Conservation (phyloP, 305 asterid species). For the Ilex paraguariensis region DNA sequence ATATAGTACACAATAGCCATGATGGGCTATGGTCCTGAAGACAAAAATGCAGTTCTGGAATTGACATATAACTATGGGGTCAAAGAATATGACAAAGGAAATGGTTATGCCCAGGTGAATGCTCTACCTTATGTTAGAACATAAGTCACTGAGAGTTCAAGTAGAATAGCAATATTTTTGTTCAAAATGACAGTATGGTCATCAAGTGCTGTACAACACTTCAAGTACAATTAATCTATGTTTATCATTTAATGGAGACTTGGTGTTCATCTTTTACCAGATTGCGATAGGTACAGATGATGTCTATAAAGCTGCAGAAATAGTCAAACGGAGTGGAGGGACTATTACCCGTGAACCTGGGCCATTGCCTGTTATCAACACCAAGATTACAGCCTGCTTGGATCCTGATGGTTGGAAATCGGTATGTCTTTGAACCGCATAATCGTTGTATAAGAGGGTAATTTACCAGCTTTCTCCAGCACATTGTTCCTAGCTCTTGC, state of each 20-base stretch:
- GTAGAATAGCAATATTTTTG: neutral
- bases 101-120: slow-evolving; percentile 41
- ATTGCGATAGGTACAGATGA: slow-evolving; percentile 49
- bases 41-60: slow-evolving; percentile 27
- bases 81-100: slow-evolving; percentile 38
- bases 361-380: slow-evolving; percentile 49
- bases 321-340: slow-evolving; percentile 37
- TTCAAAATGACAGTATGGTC: slow-evolving; percentile 1
- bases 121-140: neutral
- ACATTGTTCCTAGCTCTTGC: too few species aligned
- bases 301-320: slow-evolving; percentile 46
- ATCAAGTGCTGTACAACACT: slow-evolving; percentile 1
- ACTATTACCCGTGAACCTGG: slow-evolving; percentile 46
- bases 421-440: slow-evolving; percentile 16
- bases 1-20: slow-evolving; percentile 30
- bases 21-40: slow-evolving; percentile 49
- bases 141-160: neutral
- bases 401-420: slow-evolving; percentile 63
- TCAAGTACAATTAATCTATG: slow-evolving; percentile 7
- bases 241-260: slow-evolving; percentile 5
- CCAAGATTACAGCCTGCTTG: slow-evolving; percentile 43
- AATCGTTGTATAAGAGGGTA: too few species aligned
- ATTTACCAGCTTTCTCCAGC: too few species aligned
- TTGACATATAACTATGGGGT: slow-evolving; percentile 36
- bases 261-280: slow-evolving; percentile 21